Evolutionary conservation across 164 flowering plant species (phyloP), one percentile per base, ranked within the genome.

Genomic region (Piper betle): DNA sequence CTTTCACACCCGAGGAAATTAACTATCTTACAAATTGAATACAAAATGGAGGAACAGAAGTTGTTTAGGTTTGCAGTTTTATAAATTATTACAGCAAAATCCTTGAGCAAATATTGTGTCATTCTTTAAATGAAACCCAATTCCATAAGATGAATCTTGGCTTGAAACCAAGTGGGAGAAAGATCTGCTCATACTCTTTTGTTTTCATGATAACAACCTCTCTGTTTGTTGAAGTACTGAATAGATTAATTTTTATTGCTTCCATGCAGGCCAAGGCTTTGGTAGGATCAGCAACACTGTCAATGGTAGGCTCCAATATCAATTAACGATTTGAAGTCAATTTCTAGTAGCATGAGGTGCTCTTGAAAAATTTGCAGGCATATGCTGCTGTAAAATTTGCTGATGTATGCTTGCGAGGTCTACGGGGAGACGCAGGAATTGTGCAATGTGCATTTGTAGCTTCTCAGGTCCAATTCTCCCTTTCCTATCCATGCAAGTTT

Each of bases 331-430:
- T 15, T 64, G n/a, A n/a, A 50, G 17, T 16, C 25, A 4, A 16
- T 56, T 50, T 43, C 41, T 37, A 50, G 62, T 20, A 25, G 20
- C 37, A 40, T 43, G 57, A 42, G 43, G n/a, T 55, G 2, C 43
- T 19, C 20, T 65, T 15, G 7, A n/a, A 53, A 46, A 17, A 18
- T 11, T 20, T 50, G 6, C n/a, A 60, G 96, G 97, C 97, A 59
- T 94, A 78, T 76, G 95, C 97, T 65, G 96, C 96, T 48, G 95
- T 79, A 5, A 94, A 88, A 65, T 91, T 91, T 75, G 97, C 97
- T 3, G 93, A 91, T 73, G 82, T 96, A 42, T 94, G 97, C 75
- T 78, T 91, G 39, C 75, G 85, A n/a, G 97, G 84, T 42, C 70
- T 94, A 67, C 82, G 80, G 71, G 99, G 99, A 62, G 95, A 88